These are phyloP conservation scores for Paramecium tetraurelia DNA, from an alignment of 73 alveolate genomes.

Conservation along the genomic window DNA sequence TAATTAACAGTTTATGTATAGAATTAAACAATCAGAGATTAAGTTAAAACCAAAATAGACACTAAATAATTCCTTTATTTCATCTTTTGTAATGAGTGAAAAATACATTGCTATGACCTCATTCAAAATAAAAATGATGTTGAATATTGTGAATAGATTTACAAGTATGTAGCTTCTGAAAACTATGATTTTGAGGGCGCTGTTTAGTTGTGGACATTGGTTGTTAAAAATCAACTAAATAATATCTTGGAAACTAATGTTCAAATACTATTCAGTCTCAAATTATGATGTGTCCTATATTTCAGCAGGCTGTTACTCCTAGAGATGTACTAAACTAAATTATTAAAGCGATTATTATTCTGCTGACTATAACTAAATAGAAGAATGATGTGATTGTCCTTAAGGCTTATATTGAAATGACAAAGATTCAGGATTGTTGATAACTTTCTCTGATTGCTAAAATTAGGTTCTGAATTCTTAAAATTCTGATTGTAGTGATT, in stretches of 20 bases:
- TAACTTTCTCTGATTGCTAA: background rate
- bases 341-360: background rate
- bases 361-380: background rate
- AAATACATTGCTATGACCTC: background rate
- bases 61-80: background rate
- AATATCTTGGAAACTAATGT: background rate
- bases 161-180: background rate
- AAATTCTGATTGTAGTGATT: background rate
- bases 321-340: background rate
- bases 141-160: background rate
- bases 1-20: background rate
- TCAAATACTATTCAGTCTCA: background rate
- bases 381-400: background rate
- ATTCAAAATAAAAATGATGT: background rate
- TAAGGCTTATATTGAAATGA: background rate
- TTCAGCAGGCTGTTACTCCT: background rate
- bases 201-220: background rate
- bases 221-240: background rate
- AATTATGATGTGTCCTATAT: background rate
- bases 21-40: background rate
- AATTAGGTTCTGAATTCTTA: background rate
- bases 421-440: background rate
- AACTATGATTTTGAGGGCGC: background rate
- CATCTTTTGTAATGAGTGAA: background rate
- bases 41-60: background rate